Base-by-base conservation (phyloP, 2,329 filamentous ascomycete genomes). In the Juglanconis oblonga region DNA sequence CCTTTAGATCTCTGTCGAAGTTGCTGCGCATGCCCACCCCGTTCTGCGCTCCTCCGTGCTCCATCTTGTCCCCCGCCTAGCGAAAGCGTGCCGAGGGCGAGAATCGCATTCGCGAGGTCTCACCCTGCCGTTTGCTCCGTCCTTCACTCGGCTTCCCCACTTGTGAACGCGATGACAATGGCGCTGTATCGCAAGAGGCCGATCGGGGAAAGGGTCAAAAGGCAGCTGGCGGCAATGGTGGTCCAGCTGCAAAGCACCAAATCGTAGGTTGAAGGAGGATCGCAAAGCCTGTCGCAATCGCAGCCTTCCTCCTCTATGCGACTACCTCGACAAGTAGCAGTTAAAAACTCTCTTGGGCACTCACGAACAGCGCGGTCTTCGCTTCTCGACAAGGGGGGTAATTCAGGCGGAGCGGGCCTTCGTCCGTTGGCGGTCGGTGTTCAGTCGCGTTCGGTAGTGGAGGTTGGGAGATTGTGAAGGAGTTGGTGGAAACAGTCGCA, bases 21-120 rank as follows among this genome's bases (percentile, higher is more conserved):
- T 85, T 81, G 67, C 79, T 80, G 70, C 78, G 81, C 68, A 76
- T 75, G 66, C 79, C 79, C 68, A 76, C 74, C 66, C 80, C 80
- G 69, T 81, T 81, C 69, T 78, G 77, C 69, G 73, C 75, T 72
- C 80, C 79, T 72, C 80, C 80, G 74, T 64, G 67, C 62, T 73
- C 71, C 71, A 72, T 74, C 52, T 63, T 69, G 64, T 61, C 47
- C 47, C 33, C 47, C 50, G 38, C 55, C 55, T 57, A 10, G 29
- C 9, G 4, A 29, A 17, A 17, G 52, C 50, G 50, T 57, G 24
- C 51, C 31, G 44, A 63, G 61, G 61, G 52, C 62, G 63, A 59
- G 58, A 63, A 52, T 59, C 62, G 58, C 59, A 64, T 64, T 54
- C 62, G 55, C 36, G 58, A 63, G 61, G 55, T 57, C 61, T 58